A percentile compares a stretch with the other conserved stretches of the same genome.
Evolutionary conservation across 352 stramenopile genomes (phyloP).

Genomic region (Globisporangium cederbergense): DNA sequence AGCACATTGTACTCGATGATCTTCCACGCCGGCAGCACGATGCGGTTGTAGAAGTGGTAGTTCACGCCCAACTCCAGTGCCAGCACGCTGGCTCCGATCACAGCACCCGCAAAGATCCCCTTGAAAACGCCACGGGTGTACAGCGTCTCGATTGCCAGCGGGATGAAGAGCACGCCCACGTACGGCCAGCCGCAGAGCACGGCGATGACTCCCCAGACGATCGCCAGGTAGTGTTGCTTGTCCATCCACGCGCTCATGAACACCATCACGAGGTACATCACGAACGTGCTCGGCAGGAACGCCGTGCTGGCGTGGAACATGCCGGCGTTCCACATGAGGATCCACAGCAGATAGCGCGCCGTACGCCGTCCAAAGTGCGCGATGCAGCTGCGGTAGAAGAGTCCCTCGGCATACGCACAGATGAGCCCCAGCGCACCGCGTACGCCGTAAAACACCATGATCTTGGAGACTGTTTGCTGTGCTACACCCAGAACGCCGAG

Average conservation of each 20-base stretch:
- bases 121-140: slow-evolving; percentile 43
- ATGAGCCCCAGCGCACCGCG: slow-evolving; percentile 73
- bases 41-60: slow-evolving; percentile 76
- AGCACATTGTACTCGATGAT: slow-evolving; percentile 96
- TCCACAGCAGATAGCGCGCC: slow-evolving; percentile 60
- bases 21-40: slow-evolving; percentile 88
- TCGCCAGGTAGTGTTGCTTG: slow-evolving; percentile 58
- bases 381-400: slow-evolving; percentile 78
- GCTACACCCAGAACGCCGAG: slow-evolving; percentile 27
- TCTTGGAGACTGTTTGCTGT: slow-evolving; percentile 37
- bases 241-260: slow-evolving; percentile 80
- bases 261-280: slow-evolving; percentile 84
- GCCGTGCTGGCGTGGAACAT: slow-evolving; percentile 92
- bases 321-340: slow-evolving; percentile 87
- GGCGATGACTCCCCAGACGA: slow-evolving; percentile 87
- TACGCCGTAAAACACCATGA: slow-evolving; percentile 90
- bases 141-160: slow-evolving; percentile 87
- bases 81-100: slow-evolving; percentile 73
- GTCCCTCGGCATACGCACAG: slow-evolving; percentile 81
- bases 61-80: slow-evolving; percentile 77
- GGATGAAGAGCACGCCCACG: slow-evolving; percentile 94
- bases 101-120: slow-evolving; percentile 40
- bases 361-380: slow-evolving; percentile 58
- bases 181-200: slow-evolving; percentile 97
- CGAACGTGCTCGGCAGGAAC: slow-evolving; percentile 91